Evolutionary conservation across 2,329 filamentous ascomycete genomes (phyloP), one percentile per base, ranked within the genome.

Genomic region (Fusarium foetens): DNA sequence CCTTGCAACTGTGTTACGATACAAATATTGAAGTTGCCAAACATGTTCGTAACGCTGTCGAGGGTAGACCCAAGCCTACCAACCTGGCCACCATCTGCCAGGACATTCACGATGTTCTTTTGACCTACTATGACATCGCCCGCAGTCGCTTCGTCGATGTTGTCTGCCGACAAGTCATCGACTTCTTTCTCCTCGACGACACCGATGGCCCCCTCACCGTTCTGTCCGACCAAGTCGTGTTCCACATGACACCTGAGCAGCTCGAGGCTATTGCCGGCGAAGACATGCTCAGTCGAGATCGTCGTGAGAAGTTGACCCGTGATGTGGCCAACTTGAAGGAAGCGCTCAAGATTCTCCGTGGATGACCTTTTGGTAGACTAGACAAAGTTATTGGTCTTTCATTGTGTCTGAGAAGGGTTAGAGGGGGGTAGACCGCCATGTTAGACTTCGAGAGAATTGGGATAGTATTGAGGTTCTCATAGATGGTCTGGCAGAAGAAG

Each of bases 71-170:
- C 7, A 41, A 58, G 19, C 6, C 17, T 14, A 39, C 68, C 0
- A 77, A 79, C 19, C 77, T 79, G 0, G 75, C 84, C 8, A 78
- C 84, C 43, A 78, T 80, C 1, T 72, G 83, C 7, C 81, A 87
- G 38, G 84, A 90, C 14, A 86, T 93, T 8, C 88, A 91, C 61
- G 87, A 92, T 65, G 86, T 88, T 3, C 81, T 93, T 0, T 78
- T 83, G 33, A 83, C 86, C 4, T 93, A 91, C 78, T 93, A 93
- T 81, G 84, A 88, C 31, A 86, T 92, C 3, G 84, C 89, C 0
- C 83, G 83, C 17, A 87, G 88, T 74, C 86, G 90, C 0, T 92
- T 93, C 63, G 85, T 91, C 4, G 91, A 93, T 71, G 86, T 83
- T 6, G 78, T 94, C 4, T 89, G 84, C 74, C 85, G 86, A 67